Base-by-base conservation (phyloP, 2,329 filamentous ascomycete genomes). In the Exophiala xenobiotica region DNA sequence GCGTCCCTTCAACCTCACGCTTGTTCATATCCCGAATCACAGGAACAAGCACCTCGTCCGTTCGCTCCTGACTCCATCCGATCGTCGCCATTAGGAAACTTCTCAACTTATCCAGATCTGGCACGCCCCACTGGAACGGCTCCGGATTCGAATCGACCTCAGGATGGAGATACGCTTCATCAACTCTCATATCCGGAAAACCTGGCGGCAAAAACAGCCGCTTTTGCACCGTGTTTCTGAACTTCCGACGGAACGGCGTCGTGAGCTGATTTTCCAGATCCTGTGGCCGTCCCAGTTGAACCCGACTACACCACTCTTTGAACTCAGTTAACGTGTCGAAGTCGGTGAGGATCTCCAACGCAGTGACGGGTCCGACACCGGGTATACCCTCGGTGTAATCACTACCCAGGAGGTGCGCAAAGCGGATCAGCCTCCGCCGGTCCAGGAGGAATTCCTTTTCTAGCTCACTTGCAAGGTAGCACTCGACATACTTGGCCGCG, bases 21-120 rank as follows among this genome's bases (percentile, higher is more conserved):
- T 83, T 81, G 67, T 97, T 97, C 88, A 99, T 95, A 64, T 99
- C 93, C 50, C 85, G 80, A 57, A 99, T 93, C 1, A 99, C 95
- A 0, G 93, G 93, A 1, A 99, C 89, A 1, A 99, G 80, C 2
- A 99, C 88, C 69, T 99, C 93, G 64, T 99, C 93, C 0, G 92
- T 97, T 6, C 90, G 79, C 68, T 97, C 92, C 67, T 87, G 85
- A 48, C 78, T 84, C 93, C 93, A 99, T 0, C 93, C 93, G 61
- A 99, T 89, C 1, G 92, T 96, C 1, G 81, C 76, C 87, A 95
- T 96, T 29, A 99, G 75, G 64, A 93, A 99, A 20, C 79, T 77
- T 5, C 95, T 76, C 56, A 99, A 73, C 0, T 89, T 88, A 54
- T 93, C 88, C 0, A 99, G 78, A 65, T 99, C 92, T 0, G 93